These are phyloP conservation scores for Globisporangium emineosum DNA, from an alignment of 352 stramenopile species.

Conservation along the genomic window DNA sequence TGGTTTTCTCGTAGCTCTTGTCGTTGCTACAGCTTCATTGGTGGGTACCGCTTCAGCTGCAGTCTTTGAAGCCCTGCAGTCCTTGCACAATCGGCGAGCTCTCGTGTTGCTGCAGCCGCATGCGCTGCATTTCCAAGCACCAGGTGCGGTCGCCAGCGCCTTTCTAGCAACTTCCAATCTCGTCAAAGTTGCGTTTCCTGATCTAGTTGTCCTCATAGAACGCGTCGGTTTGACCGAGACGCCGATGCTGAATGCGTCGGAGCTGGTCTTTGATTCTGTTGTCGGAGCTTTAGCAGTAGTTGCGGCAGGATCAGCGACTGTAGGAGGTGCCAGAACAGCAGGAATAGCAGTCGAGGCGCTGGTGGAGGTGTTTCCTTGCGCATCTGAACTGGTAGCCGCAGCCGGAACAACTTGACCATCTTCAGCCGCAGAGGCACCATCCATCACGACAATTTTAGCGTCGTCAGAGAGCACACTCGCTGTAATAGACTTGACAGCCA, in stretches of 20 bases:
- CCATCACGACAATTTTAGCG: not conserved
- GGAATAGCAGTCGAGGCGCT: not conserved
- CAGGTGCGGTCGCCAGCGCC: not conserved
- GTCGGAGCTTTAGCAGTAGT: not conserved
- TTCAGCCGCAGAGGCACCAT: not conserved
- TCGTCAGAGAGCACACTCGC: not conserved
- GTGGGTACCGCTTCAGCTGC: not conserved
- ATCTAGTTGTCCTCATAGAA: not conserved
- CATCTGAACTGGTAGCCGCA: not conserved
- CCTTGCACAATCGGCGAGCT: constrained; percentile 41
- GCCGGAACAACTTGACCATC: not conserved
- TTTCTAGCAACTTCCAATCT: not conserved
- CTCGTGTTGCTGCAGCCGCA: constrained; percentile 54
- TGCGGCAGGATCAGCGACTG: not conserved
- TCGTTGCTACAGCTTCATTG: not conserved
- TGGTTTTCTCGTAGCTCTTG: not conserved
- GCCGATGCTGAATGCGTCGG: constrained; percentile 18
- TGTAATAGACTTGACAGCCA: not conserved
- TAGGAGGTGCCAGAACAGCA: not conserved
- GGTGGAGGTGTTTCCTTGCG: not conserved
- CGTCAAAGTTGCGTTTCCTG: constrained; percentile 19
- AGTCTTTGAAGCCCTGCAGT: constrained; percentile 35
- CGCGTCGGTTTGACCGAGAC: not conserved
- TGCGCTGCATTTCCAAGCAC: constrained; percentile 50
- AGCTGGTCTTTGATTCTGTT: constrained; percentile 5